Evolutionary conservation across 495 filamentous ascomycete species (phyloP), one percentile per base, ranked within the genome.

Genomic region (Talaromyces ruber): DNA sequence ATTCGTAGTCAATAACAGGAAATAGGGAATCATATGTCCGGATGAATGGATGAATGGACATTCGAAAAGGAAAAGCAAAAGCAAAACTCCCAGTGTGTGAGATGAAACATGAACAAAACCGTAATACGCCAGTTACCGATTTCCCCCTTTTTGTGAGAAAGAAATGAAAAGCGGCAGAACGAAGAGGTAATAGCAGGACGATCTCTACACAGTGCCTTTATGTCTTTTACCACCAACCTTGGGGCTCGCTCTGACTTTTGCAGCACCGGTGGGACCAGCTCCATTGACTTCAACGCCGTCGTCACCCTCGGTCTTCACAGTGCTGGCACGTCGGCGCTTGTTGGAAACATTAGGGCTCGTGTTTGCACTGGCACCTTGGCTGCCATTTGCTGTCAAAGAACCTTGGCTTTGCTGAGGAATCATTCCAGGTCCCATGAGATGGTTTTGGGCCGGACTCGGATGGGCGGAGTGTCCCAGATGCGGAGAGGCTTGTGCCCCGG

Each of bases 261-360:
- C 60, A 18, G 72, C 61, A 18, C 73, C 72, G 6, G 68, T 72
- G 34, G 67, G 63, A 26, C 66, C 72, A 22, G 75, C 69, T 25
- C 82, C 82, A 62, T 86, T 85, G 29, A 81, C 68, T 39, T 80
- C 80, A 3, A 76, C 70, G 58, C 70, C 76, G 22, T 84, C 84
- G 18, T 93, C 90, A 18, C 78, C 82, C 62, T 93, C 91, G 37
- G 80, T 76, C 76, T 95, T 94, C 56, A 93, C 88, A 4, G 84
- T 84, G 62, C 90, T 92, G 9, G 86, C 78, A 45, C 91, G 78
- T 61, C 92, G 81, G 62, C 91, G 84, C 74, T 94, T 93, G 69
- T 87, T 88, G 53, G 81, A 86, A 32, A 87, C 84, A 60, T 87
- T 89, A 9, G 92, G 92, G 59, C 91, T 95, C 3, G 92, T 93